Evolutionary conservation across 345 rosid genomes (phyloP).

Genomic region (Acer campestre): DNA sequence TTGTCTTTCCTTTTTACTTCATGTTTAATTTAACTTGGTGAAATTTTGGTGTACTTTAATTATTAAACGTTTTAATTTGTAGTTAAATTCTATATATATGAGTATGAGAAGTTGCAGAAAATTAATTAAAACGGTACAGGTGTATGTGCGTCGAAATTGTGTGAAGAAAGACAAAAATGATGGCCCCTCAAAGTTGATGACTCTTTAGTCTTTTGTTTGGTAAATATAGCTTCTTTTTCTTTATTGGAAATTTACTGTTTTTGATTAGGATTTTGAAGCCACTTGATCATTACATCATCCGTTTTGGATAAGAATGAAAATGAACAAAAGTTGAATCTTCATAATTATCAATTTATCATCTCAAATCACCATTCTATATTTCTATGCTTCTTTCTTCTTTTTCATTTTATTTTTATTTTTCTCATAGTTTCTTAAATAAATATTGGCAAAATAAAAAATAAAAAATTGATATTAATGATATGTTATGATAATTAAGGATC

Average conservation of each 20-base stretch:
- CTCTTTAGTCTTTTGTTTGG: constrained; percentile 13
- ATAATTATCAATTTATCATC: constrained; percentile 2
- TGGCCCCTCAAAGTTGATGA: background rate
- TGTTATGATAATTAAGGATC: no score
- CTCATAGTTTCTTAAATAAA: no score
- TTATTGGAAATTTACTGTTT: background rate
- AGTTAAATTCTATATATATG: background rate
- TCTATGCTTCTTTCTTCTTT: no score
- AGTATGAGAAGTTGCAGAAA: constrained; percentile 17
- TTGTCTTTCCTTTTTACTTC: constrained; percentile 23
- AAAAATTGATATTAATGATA: no score
- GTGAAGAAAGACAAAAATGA: background rate
- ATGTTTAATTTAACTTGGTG: background rate
- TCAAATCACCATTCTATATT: background rate
- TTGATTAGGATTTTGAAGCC: constrained; percentile 4
- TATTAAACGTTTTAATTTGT: background rate
- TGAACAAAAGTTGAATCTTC: constrained; percentile 1
- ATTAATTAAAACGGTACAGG: background rate
- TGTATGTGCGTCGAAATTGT: background rate
- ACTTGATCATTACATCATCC: constrained; percentile 14
- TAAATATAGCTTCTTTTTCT: background rate
- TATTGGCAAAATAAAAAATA: no score
- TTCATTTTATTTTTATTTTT: no score
- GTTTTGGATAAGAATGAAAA: constrained; percentile 16
- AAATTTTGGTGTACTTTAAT: background rate